phyloP scores from a whole-genome alignment of 768 basidiomycete species.

The Kwoniella sp. region DNA sequence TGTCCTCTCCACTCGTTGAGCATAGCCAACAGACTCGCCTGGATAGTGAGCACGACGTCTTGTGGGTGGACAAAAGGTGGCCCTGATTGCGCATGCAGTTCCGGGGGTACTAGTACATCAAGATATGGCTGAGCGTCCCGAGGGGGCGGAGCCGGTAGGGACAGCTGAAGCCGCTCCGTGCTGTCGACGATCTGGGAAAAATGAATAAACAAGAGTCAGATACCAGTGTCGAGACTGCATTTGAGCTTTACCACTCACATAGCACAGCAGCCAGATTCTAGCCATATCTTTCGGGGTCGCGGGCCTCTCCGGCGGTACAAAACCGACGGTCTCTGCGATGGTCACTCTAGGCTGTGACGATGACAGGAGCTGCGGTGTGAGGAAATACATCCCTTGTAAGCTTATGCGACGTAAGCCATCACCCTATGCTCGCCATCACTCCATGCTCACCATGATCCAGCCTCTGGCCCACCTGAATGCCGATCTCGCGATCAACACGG shows the following conservation, averaged over 20 bases:
- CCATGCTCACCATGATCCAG: constrained; percentile 34
- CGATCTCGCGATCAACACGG: constrained; percentile 27
- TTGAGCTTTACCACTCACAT: constrained; percentile 23
- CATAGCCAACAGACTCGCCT: constrained; percentile 12
- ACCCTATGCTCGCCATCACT: not conserved
- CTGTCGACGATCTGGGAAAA: constrained; percentile 28
- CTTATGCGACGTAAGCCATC: not conserved
- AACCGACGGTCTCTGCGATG: constrained; percentile 20
- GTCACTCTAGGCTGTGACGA: constrained; percentile 16
- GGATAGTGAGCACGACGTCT: constrained; percentile 20
- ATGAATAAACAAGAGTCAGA: too few relatives aligned
- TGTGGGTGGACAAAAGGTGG: too few relatives aligned
- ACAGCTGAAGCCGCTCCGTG: constrained; percentile 18
- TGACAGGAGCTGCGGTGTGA: constrained; percentile 15
- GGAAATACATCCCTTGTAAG: too few relatives aligned
- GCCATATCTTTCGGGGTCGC: constrained; percentile 31
- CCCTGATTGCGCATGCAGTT: too few relatives aligned
- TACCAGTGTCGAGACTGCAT: too few relatives aligned
- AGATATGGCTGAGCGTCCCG: constrained; percentile 21
- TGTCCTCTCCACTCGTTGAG: constrained; percentile 1
- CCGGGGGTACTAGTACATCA: constrained; percentile 16
- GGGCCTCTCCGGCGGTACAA: constrained; percentile 35
- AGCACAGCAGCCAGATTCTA: constrained; percentile 42
- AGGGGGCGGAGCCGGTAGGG: constrained; percentile 6
- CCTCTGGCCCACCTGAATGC: constrained; percentile 43